Conservation (phyloP, 1,284 basidiomycete species). For the Naganishia sp. region DNA sequence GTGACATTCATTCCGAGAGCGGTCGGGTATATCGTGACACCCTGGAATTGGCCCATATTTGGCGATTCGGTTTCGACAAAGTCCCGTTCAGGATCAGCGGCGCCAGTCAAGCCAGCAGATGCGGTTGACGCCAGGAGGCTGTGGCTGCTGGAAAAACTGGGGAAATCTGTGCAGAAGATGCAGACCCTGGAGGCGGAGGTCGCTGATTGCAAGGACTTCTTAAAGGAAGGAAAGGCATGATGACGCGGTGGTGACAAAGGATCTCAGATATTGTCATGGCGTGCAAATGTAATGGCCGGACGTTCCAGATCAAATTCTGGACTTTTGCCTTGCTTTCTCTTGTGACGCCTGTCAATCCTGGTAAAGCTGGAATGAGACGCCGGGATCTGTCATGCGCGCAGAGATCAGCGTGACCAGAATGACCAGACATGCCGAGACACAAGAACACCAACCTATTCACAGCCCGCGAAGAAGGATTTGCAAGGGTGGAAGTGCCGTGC, state of each 20-base stretch:
- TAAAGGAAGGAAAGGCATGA: conserved; percentile 4
- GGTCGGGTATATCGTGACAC: background rate
- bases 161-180: conserved; percentile 66
- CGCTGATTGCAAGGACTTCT: conserved; percentile 46
- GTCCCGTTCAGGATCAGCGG: conserved; percentile 55
- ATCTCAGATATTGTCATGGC: too few species aligned
- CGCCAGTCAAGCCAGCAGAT: conserved; percentile 33
- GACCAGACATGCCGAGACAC: too few species aligned
- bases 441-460: too few species aligned
- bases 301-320: too few species aligned
- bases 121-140: conserved; percentile 66
- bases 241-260: background rate
- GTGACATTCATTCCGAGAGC: background rate
- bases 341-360: too few species aligned
- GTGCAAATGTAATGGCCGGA: too few species aligned
- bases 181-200: conserved; percentile 70
- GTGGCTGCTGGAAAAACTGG: conserved; percentile 75
- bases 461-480: too few species aligned
- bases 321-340: too few species aligned
- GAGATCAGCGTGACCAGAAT: too few species aligned
- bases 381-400: too few species aligned
- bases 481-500: too few species aligned
- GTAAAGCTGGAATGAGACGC: too few species aligned
- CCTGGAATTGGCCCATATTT: conserved; percentile 17
- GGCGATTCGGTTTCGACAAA: background rate